Evolutionary conservation across 495 filamentous ascomycete species (phyloP), one percentile per base, ranked within the genome.

Genomic region (Saxophila tyrrhenica): DNA sequence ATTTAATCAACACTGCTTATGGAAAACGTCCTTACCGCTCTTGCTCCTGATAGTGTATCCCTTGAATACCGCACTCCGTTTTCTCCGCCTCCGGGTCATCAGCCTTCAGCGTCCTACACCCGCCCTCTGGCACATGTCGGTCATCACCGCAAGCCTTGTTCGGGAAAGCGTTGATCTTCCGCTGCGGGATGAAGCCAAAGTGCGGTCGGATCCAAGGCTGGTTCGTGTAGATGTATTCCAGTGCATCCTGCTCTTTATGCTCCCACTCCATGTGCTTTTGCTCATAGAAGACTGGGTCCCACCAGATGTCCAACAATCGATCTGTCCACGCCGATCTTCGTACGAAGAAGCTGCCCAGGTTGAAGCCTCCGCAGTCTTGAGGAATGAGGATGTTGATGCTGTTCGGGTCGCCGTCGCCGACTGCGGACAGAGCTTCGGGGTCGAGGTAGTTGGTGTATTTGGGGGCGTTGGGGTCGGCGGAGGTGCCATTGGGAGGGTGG

Each of bases 181-280:
- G 84, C 64, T 97, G 94, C 10, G 86, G 83, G 39, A 96, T 77
- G 71, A 99, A 97, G 2, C 83, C 90, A 0, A 89, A 85, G 51
- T 88, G 83, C 39, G 83, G 82, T 54, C 92, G 82, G 56, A 97
- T 81, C 94, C 92, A 97, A 1, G 92, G 87, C 63, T 97, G 92
- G 58, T 82, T 83, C 29, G 73, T 79, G 68, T 97, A 99, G 42
- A 99, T 76, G 67, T 94, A 86, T 67, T 97, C 89, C 41, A 99
- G 69, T 15, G 92, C 85, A 66, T 96, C 88, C 66, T 99, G 92
- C 64, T 99, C 92, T 64, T 96, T 97, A 72, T 97, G 94, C 63
- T 92, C 89, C 92, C 92, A 99, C 56, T 95, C 78, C 91, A 96
- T 97, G 64, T 99, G 92, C 68, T 88, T 91, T 71, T 97, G 94